phyloP scores from a whole-genome alignment of 257 asterid species.

The Catharanthus roseus region DNA sequence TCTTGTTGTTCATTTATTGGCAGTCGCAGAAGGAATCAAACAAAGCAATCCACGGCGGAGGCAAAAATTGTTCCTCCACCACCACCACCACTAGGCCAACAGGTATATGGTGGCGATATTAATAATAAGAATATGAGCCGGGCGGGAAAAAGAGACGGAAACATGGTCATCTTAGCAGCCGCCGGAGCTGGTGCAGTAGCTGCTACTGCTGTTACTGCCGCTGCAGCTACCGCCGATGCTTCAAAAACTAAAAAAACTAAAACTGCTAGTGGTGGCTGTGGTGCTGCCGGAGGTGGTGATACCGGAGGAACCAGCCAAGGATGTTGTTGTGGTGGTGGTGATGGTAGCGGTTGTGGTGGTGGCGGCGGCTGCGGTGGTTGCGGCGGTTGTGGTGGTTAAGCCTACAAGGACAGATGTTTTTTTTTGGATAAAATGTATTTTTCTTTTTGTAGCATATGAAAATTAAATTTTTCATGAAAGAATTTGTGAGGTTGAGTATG shows the following conservation, averaged over 20 bases:
- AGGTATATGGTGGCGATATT: neutral
- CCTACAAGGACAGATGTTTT: too few relatives aligned
- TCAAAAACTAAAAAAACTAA: neutral
- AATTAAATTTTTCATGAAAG: too few relatives aligned
- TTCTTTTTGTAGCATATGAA: too few relatives aligned
- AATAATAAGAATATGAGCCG: neutral
- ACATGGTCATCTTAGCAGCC: constrained; percentile 15
- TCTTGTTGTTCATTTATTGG: constrained; percentile 15
- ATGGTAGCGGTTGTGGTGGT: neutral
- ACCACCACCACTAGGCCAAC: too few relatives aligned
- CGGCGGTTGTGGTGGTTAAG: constrained; percentile 15
- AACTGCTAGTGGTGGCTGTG: neutral
- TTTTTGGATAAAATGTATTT: too few relatives aligned
- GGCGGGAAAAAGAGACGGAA: constrained; percentile 9
- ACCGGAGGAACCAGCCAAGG: constrained; percentile 12
- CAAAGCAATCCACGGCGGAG: neutral
- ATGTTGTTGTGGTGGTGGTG: constrained; percentile 20
- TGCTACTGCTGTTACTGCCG: constrained; percentile 22
- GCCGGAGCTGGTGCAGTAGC: constrained; percentile 25
- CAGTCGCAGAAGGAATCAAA: neutral
- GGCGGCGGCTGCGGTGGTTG: constrained; percentile 16
- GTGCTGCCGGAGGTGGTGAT: neutral
- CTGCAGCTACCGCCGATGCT: neutral
- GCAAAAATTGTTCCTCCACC: neutral
- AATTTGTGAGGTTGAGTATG: too few relatives aligned